Evolutionary conservation across 2,329 filamentous ascomycete genomes (phyloP), one percentile per base, ranked within the genome.

Genomic region (Gyromitra esculenta): DNA sequence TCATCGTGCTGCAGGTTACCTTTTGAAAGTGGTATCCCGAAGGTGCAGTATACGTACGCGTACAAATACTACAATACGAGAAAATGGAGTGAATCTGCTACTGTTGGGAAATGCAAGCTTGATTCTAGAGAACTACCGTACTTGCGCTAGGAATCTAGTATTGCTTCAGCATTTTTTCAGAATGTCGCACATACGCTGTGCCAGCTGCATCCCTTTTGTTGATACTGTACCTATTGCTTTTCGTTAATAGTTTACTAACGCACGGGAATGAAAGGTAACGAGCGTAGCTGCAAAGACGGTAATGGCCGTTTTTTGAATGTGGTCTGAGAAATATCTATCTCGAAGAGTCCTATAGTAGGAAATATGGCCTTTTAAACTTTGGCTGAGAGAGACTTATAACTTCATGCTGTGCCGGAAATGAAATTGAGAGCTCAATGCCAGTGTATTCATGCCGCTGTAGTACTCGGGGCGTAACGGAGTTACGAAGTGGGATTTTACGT

Each of bases 1-100:
- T 65, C 13, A 39, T 37, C 6, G 9, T 31, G 1, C 52, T 69
- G 54, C 39, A 21, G 35, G 35, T 0, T 59, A 21, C 52, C 63
- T 45, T 73, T 50, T 68, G 18, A 52, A 68, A 62, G 35, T 9
- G 21, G 54, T 41, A 73, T 59, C 43, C 50, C 21, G 7, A 63
- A 35, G 15, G 37, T 39, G 41, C 25, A 31, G 25, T 31, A 31
- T 31, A 31, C 25, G 25, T 48, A 59, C 41, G 21, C 15, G 13
- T 37, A 21, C 52, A 21, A 68, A 48, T 59, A 31, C 25, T 31
- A 31, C 25, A 31, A 4, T 31, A 31, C 25, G 2, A 31, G 25
- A 31, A 31, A 31, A 31, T 31, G 25, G 4, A 4, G 4, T 31
- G 2, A 31, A 31, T 31, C 25, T 3, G 25, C 25, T 31, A 31